Percentiles rank a stretch among this genome's conserved stretches.
phyloP scores from a whole-genome alignment of 345 rosid species.

The Gossypium rotundifolium region DNA sequence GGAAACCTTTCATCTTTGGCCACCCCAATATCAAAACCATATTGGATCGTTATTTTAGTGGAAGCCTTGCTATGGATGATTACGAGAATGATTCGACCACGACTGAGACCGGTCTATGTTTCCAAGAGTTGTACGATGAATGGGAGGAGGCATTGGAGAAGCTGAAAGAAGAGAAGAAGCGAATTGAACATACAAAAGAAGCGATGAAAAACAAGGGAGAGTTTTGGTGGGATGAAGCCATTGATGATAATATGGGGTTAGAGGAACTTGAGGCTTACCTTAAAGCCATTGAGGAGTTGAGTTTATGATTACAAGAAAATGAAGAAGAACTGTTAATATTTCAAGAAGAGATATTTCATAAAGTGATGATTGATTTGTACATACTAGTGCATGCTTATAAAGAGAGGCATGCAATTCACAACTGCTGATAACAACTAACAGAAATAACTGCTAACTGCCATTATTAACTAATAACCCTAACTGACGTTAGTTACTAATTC shows the following conservation, averaged over 20 bases:
- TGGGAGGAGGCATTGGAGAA: constrained; percentile 14
- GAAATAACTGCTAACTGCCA: too few species aligned
- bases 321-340: too few species aligned
- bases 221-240: constrained; percentile 35
- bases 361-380: too few species aligned
- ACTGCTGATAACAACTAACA: too few species aligned
- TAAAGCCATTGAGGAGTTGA: constrained; percentile 23
- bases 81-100: neutral
- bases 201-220: neutral
- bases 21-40: constrained; percentile 21
- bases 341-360: too few species aligned
- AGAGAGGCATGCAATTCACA: too few species aligned
- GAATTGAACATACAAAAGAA: constrained; percentile 8
- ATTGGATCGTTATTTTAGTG: neutral
- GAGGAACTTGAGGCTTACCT: constrained; percentile 31
- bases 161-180: constrained; percentile 25
- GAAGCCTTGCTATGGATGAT: neutral
- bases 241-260: constrained; percentile 22
- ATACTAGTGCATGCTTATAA: too few species aligned
- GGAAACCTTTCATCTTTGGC: constrained; percentile 26
- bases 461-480: too few species aligned
- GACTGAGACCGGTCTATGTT: neutral
- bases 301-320: too few species aligned
- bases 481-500: too few species aligned
- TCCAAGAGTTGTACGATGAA: constrained; percentile 15